Evolutionary conservation across 2,329 filamentous ascomycete species (phyloP), one percentile per base, ranked within the genome.

Genomic region (Xylaria sp.): DNA sequence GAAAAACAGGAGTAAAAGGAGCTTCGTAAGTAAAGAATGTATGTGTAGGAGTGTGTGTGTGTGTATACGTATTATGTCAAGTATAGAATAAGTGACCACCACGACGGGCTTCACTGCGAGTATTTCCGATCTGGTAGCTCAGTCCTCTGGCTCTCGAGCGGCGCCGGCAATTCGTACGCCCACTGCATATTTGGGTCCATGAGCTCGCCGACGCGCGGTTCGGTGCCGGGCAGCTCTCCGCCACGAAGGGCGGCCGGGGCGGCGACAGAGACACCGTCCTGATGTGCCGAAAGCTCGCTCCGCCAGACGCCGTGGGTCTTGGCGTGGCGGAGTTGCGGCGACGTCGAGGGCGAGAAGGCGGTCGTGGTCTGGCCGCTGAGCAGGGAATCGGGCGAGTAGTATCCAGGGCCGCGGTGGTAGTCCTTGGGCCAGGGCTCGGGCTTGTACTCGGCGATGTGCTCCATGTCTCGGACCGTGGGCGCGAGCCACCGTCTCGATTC

Each of bases 101-200:
- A 23, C n/a, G 3, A 13, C 37, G 23, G 9, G 37, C n/a, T 42
- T 75, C 68, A 76, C 57, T n/a, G 61, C 51, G 70, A 69, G 66
- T 73, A 76, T 61, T 73, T 75, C 42, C 70, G 66, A 67, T 75
- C 75, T 51, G 75, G 75, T 44, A 77, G 66, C 29, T 77, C 75
- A 18, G 68, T 64, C 64, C 72, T 63, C 18, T 62, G 29, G 13
- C 65, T 65, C 16, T 71, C 68, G 5, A 75, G 71, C 10, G 72
- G 73, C 25, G 69, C 74, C 5, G 74, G 75, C 40, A 75, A 63
- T 44, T 75, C 74, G 44, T 75, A 67, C 40, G 73, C 71, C 70
- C 71, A 73, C 25, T 74, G 71, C 25, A 71, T 69, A 40, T 72
- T 74, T 8, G 70, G 61, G 10, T 72, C 73, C 40, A 71, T 69